These are phyloP conservation scores for Tarenaya hassleriana DNA, from an alignment of 345 rosid species.

Conservation along the genomic window DNA sequence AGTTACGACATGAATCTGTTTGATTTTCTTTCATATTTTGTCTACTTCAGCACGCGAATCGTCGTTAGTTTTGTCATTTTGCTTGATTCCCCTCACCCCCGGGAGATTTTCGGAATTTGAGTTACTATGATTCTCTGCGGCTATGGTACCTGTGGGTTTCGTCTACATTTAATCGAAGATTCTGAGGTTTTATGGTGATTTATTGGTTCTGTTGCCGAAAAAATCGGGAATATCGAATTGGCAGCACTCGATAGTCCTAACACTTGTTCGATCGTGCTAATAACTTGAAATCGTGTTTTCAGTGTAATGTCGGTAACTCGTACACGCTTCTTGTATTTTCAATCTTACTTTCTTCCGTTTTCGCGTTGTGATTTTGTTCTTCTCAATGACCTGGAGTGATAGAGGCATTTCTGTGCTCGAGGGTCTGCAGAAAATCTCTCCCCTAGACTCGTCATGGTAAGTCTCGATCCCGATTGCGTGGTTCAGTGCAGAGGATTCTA, in stretches of 20 bases:
- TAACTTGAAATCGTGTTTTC: no score
- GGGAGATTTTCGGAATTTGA: background rate
- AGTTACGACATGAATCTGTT: no score
- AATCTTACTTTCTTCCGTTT: background rate
- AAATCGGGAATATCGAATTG: no score
- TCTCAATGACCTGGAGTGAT: constrained; percentile 16
- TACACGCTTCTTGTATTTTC: no score
- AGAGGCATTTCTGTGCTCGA: background rate
- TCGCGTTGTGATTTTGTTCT: constrained; percentile 18
- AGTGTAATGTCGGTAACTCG: no score
- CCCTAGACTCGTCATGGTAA: constrained; percentile 24
- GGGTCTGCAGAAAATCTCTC: constrained; percentile 15
- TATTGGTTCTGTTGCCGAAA: no score
- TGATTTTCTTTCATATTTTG: no score
- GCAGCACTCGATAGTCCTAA: no score
- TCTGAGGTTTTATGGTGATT: no score
- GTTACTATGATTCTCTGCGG: background rate
- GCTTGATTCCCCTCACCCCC: background rate
- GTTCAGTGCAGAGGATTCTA: background rate
- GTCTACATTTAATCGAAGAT: constrained; percentile 21
- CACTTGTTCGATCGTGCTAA: no score
- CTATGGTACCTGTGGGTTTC: background rate
- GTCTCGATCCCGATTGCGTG: constrained; percentile 9
- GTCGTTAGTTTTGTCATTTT: no score
- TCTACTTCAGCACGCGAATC: no score